These are phyloP conservation scores for Parachaetomium inaequale DNA, from an alignment of 495 filamentous ascomycete genomes.

Conservation along the genomic window DNA sequence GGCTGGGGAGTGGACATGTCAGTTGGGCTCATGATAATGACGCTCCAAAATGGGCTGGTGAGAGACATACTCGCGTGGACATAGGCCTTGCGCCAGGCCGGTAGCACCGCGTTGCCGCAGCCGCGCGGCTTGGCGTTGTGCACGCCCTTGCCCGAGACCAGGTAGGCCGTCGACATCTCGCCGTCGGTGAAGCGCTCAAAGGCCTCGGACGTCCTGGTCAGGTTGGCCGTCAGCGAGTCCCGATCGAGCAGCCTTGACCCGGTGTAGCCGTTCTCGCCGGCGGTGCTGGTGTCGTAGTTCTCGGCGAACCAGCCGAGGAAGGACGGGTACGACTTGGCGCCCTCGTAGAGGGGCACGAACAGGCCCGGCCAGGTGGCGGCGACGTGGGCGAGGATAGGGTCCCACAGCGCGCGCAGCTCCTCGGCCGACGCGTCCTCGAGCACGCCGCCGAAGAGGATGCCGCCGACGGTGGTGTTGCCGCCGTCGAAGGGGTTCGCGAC, in stretches of 20 bases:
- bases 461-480: constrained; percentile 33
- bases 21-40: too few species aligned
- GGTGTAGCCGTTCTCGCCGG: constrained; percentile 40
- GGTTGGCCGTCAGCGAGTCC: constrained; percentile 29
- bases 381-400: constrained; percentile 37
- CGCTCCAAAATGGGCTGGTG: too few species aligned
- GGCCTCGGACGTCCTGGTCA: constrained; percentile 25
- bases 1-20: too few species aligned
- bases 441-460: constrained; percentile 26
- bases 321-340: constrained; percentile 41
- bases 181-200: constrained; percentile 19
- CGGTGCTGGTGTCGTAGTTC: constrained; percentile 31
- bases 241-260: constrained; percentile 42
- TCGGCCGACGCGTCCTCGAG: constrained; percentile 27
- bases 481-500: constrained; percentile 17
- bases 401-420: constrained; percentile 45
- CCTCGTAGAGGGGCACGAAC: constrained; percentile 28
- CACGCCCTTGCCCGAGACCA: constrained; percentile 38
- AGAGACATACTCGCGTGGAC: constrained; percentile 42
- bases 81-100: constrained; percentile 54
- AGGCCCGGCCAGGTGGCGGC: constrained; percentile 47
- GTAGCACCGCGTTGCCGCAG: constrained; percentile 45
- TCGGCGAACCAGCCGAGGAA: constrained; percentile 48
- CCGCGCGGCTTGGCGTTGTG: constrained; percentile 40
- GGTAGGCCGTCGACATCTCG: constrained; percentile 17